A percentile compares a stretch with the other conserved stretches of the same genome.
Conservation (phyloP, 495 filamentous ascomycete species). For the Xylaria telfairii region DNA sequence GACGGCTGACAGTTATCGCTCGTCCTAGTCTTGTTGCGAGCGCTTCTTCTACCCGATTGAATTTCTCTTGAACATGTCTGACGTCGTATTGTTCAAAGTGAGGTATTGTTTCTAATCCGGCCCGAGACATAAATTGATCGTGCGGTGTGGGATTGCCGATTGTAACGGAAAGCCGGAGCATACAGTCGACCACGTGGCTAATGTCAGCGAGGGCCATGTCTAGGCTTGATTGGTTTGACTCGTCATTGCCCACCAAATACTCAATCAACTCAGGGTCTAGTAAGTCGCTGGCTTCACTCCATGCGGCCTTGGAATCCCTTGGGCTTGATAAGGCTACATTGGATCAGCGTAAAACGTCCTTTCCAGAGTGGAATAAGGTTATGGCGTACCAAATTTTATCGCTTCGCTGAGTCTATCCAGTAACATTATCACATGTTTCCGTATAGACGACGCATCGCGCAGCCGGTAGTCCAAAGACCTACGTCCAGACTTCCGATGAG, state of each 20-base stretch:
- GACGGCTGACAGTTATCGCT: neutral
- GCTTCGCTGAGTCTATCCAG: neutral
- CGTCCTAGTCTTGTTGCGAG: neutral
- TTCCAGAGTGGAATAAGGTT: neutral
- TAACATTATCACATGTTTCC: neutral
- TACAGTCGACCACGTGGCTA: neutral
- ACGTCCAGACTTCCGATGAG: neutral
- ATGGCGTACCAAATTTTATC: neutral
- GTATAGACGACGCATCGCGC: neutral
- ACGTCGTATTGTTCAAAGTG: neutral
- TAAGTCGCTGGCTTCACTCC: neutral
- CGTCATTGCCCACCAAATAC: neutral
- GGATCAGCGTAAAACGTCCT: neutral
- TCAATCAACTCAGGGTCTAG: neutral
- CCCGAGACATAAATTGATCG: neutral
- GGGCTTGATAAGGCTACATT: neutral
- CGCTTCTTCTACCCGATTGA: neutral
- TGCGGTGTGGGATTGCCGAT: neutral
- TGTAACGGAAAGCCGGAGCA: constrained; percentile 6
- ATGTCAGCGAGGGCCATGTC: constrained; percentile 7
- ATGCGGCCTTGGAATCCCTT: neutral
- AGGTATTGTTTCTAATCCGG: neutral
- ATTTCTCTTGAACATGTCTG: neutral
- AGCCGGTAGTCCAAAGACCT: constrained; percentile 4
- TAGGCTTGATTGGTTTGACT: neutral